phyloP scores from a whole-genome alignment of 345 rosid species.

The Microcos paniculata region DNA sequence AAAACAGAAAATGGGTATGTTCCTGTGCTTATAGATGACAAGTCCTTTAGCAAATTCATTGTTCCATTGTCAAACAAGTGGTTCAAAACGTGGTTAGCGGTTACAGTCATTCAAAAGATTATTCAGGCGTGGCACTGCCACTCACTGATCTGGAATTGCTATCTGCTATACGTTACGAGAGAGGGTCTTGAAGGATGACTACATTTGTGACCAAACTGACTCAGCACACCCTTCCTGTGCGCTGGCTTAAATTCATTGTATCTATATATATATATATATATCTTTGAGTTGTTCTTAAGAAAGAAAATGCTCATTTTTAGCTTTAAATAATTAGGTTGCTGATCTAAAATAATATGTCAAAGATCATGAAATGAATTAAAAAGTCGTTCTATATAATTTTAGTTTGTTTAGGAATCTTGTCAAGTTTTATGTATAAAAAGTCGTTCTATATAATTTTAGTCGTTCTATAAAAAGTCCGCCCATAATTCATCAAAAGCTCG shows the following conservation, averaged over 20 bases:
- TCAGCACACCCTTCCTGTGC: constrained; percentile 9
- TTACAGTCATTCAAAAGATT: background rate
- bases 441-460: too few species aligned
- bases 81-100: background rate
- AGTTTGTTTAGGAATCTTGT: background rate
- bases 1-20: background rate
- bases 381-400: background rate
- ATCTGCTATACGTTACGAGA: background rate
- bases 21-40: background rate
- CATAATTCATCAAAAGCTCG: background rate
- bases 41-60: background rate
- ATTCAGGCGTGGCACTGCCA: background rate
- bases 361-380: background rate
- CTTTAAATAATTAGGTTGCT: background rate
- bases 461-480: too few species aligned
- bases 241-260: constrained; percentile 5
- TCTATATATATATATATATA: too few species aligned
- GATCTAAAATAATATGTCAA: background rate
- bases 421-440: background rate
- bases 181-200: background rate
- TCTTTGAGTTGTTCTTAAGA: background rate
- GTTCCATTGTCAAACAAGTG: background rate
- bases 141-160: background rate
- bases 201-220: background rate
- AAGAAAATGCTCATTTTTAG: background rate